Conservation (phyloP, 2,329 filamentous ascomycete species). For the Lachnellula willkommii region DNA sequence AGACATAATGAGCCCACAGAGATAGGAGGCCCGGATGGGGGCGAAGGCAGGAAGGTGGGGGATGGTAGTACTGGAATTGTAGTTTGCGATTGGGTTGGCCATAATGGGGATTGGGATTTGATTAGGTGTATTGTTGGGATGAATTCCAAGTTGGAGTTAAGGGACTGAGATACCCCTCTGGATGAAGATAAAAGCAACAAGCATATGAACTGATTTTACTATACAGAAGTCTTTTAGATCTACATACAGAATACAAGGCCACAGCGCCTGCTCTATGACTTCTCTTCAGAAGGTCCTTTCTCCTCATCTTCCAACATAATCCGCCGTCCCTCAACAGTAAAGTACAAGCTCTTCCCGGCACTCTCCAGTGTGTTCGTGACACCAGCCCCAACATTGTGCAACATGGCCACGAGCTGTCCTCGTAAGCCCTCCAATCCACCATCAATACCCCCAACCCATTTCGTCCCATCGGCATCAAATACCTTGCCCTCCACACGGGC, state of each 20-base stretch:
- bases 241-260: constrained; percentile 28
- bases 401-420: constrained; percentile 71
- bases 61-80: constrained; percentile 81
- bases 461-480: constrained; percentile 39
- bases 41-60: constrained; percentile 41
- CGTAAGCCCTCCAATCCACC: constrained; percentile 77
- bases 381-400: constrained; percentile 74
- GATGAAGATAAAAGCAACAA: background rate
- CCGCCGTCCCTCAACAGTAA: constrained; percentile 79
- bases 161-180: constrained; percentile 5
- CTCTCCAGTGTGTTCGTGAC: constrained; percentile 76
- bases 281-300: constrained; percentile 20
- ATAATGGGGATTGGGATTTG: constrained; percentile 84
- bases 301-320: constrained; percentile 72
- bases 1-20: constrained; percentile 41
- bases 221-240: constrained; percentile 8
- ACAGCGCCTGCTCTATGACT: constrained; percentile 1
- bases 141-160: constrained; percentile 65
- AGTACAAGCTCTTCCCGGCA: constrained; percentile 74
- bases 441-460: constrained; percentile 70
- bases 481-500: constrained; percentile 73
- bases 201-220: background rate
- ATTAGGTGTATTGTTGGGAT: constrained; percentile 82
- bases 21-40: constrained; percentile 23
- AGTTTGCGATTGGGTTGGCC: constrained; percentile 89